Evolutionary conservation across 306 rosid genomes (phyloP), one percentile per base, ranked within the genome.

Genomic region (Boehmeria nivea): DNA sequence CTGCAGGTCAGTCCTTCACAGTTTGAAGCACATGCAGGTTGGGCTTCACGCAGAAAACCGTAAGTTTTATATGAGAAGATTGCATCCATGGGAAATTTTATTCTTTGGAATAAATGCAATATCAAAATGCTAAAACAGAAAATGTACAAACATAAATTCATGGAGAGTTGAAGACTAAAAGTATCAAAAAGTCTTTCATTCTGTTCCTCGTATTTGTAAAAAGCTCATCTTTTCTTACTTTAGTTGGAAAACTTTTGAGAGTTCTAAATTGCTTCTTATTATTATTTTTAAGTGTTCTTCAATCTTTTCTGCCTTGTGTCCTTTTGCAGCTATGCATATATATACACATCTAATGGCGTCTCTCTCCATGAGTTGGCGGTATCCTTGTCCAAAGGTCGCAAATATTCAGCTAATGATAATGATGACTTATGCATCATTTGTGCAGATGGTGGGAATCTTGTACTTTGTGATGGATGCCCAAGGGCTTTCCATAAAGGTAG

Each of bases 401-500:
- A 77, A 65, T 80, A 78, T 80, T 77, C 85, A 60, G 83, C 93
- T 6, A 82, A 83, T 75, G 85, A 82, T 78, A 87, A 83, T 57
- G 95, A 91, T 80, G 90, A 84, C 83, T 67, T 83, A 28, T 91
- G 99, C 83, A 74, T 83, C 71, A 87, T 84, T 76, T 91, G 96
- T 75, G 78, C 84, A 83, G 87, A 91, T 77, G 99, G 96, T 54
- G 96, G 99, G 58, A 81, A 91, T 76, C 87, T 87, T 62, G 60
- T 91, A 72, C 99, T 80, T 53, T 84, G 99, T 73, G 95, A 91
- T 87, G 99, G 93, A 63, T 87, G 99, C 78, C 96, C 96, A 33
- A 83, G 96, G 87, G 91, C 96, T 22, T 87, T 87, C 82, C 99
- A 87, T 63, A 82, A 80, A 91, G 99, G 99, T 91, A 37, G 75